phyloP scores from a whole-genome alignment of 371 early-diverging fungal genomes.

The Rozella allomycis region DNA sequence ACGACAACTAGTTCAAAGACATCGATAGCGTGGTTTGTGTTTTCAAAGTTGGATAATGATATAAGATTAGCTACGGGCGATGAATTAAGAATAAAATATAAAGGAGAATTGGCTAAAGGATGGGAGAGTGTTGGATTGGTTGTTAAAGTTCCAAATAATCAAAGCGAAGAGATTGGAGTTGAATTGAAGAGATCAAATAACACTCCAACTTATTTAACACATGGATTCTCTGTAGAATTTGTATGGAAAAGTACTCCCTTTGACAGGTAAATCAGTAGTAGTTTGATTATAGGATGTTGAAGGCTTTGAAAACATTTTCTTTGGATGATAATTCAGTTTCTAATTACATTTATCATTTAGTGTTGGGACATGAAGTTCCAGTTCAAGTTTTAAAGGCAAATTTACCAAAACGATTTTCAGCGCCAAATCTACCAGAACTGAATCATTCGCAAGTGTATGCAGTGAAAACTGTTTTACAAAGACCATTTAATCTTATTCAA shows the following conservation, averaged over 20 bases:
- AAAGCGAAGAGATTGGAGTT: constrained; percentile 77
- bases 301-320: constrained; percentile 84
- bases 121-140: constrained; percentile 85
- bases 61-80: constrained; percentile 86
- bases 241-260: constrained; percentile 95
- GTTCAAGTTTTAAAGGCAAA: constrained; percentile 11
- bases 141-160: constrained; percentile 78
- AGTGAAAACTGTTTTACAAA: constrained; percentile 67
- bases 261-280: constrained; percentile 33
- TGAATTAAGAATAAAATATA: constrained; percentile 68
- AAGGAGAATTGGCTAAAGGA: constrained; percentile 50
- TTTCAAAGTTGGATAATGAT: constrained; percentile 83
- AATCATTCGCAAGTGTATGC: constrained; percentile 93
- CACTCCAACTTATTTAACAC: constrained; percentile 63
- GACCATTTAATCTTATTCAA: constrained; percentile 86
- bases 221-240: constrained; percentile 89
- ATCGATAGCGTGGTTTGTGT: constrained; percentile 75
- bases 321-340: constrained; percentile 79
- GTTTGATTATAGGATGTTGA: constrained; percentile 40
- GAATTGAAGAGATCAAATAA: constrained; percentile 44
- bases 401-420: constrained; percentile 31
- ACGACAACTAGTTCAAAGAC: constrained; percentile 78
- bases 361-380: constrained; percentile 79
- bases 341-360: constrained; percentile 77
- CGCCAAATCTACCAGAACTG: constrained; percentile 81